phyloP scores from a whole-genome alignment of 1,284 basidiomycete species.

The Cryptococcus depauperatus region DNA sequence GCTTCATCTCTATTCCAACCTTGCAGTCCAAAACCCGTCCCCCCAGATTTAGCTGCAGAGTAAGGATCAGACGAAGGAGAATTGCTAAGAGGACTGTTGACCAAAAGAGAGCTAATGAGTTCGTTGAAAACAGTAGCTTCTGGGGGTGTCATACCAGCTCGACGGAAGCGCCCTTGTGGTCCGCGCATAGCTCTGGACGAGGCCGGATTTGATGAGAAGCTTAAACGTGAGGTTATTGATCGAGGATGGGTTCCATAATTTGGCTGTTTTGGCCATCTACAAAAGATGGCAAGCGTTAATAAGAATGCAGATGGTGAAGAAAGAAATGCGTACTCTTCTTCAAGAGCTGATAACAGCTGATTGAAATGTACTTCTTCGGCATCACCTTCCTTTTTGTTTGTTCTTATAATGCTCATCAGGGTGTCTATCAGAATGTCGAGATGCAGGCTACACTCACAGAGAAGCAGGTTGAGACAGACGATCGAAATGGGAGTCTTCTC shows the following conservation, averaged over 20 bases:
- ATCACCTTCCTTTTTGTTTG: too few species aligned
- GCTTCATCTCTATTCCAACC: constrained; percentile 1
- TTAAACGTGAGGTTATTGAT: constrained; percentile 5
- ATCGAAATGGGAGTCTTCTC: too few species aligned
- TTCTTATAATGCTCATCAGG: too few species aligned
- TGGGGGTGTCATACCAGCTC: constrained; percentile 25
- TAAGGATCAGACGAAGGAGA: constrained; percentile 8
- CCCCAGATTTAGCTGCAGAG: constrained; percentile 1
- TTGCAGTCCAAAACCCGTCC: not conserved
- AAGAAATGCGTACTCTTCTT: not conserved
- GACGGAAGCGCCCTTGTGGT: constrained; percentile 9
- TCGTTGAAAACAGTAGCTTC: constrained; percentile 25
- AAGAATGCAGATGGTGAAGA: not conserved
- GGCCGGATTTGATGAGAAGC: constrained; percentile 1
- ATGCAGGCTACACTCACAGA: too few species aligned
- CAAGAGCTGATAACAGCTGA: too few species aligned
- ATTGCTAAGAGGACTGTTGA: constrained; percentile 16
- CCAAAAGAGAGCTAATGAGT: constrained; percentile 20
- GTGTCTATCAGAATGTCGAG: too few species aligned
- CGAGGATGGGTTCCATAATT: constrained; percentile 2
- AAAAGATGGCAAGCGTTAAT: not conserved
- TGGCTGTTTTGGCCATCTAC: not conserved
- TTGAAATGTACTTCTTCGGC: too few species aligned
- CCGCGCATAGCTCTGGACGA: constrained; percentile 13
- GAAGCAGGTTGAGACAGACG: too few species aligned